Conservation (phyloP, 495 filamentous ascomycete genomes). For the Podospora anserina region DNA sequence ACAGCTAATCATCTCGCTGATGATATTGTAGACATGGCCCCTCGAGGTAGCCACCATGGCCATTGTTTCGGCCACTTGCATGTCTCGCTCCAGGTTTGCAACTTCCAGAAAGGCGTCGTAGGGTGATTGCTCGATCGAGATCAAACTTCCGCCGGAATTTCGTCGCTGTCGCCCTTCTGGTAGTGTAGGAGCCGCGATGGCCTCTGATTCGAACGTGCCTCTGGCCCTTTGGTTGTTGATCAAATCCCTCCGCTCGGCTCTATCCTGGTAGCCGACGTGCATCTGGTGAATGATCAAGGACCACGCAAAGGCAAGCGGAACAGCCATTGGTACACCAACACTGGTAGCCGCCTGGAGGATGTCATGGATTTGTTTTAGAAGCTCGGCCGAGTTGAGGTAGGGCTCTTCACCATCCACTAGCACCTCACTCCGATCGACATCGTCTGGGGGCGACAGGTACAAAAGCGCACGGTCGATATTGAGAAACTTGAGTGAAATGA, state of each 20-base stretch:
- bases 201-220: conserved; percentile 48
- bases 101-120: conserved; percentile 48
- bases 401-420: conserved; percentile 44
- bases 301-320: conserved; percentile 73
- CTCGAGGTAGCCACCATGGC: conserved; percentile 52
- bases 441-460: conserved; percentile 35
- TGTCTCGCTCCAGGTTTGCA: conserved; percentile 40
- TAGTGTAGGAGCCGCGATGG: conserved; percentile 29
- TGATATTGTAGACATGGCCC: conserved; percentile 59
- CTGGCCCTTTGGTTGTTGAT: conserved; percentile 61
- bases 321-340: conserved; percentile 48
- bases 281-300: conserved; percentile 67
- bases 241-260: conserved; percentile 58
- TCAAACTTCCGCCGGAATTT: conserved; percentile 50
- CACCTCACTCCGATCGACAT: conserved; percentile 25
- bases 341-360: conserved; percentile 53
- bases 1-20: conserved; percentile 53
- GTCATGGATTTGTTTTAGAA: conserved; percentile 62
- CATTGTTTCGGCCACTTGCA: conserved; percentile 35
- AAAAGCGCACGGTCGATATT: conserved; percentile 56
- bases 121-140: conserved; percentile 47
- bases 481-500: conserved; percentile 70
- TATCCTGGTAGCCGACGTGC: conserved; percentile 54
- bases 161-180: conserved; percentile 35
- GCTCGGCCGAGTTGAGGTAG: conserved; percentile 61